These are phyloP conservation scores for Oemleria cerasiformis DNA, from an alignment of 306 rosid species.

Conservation along the genomic window DNA sequence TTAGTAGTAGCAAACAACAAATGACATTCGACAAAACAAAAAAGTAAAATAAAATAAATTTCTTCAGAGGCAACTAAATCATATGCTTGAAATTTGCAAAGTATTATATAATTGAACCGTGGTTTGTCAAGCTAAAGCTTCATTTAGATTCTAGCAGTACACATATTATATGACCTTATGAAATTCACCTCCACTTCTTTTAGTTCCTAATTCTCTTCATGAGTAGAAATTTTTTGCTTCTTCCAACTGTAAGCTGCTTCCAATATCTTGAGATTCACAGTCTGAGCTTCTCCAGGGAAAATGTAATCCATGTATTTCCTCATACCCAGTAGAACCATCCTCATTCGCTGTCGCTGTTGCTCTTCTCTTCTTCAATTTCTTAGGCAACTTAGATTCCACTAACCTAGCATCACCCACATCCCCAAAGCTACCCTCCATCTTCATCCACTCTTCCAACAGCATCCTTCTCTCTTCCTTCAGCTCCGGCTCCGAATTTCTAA, in stretches of 20 bases:
- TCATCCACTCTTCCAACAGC: conserved; percentile 85
- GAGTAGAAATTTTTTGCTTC: conserved; percentile 58
- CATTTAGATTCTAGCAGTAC: too few relatives aligned
- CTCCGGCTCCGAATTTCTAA: conserved; percentile 75
- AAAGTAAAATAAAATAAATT: too few relatives aligned
- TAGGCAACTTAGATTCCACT: conserved; percentile 79
- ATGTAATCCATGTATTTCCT: conserved; percentile 73
- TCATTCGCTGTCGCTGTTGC: conserved; percentile 44
- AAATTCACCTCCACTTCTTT: too few relatives aligned
- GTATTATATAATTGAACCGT: too few relatives aligned
- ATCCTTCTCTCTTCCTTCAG: conserved; percentile 80
- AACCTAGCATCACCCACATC: conserved; percentile 69
- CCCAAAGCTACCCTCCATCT: conserved; percentile 61
- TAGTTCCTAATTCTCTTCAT: conserved; percentile 30
- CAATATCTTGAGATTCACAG: conserved; percentile 73
- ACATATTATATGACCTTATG: too few relatives aligned
- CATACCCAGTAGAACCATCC: conserved; percentile 70
- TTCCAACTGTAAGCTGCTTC: conserved; percentile 96
- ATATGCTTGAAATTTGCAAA: too few relatives aligned
- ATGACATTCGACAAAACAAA: too few relatives aligned
- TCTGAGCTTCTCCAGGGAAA: conserved; percentile 78
- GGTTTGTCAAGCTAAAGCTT: too few relatives aligned
- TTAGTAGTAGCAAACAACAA: too few relatives aligned
- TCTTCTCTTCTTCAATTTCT: conserved; percentile 81
- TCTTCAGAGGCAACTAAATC: too few relatives aligned